Conservation (phyloP, 1,284 basidiomycete genomes). For the Earliella scabrosa region DNA sequence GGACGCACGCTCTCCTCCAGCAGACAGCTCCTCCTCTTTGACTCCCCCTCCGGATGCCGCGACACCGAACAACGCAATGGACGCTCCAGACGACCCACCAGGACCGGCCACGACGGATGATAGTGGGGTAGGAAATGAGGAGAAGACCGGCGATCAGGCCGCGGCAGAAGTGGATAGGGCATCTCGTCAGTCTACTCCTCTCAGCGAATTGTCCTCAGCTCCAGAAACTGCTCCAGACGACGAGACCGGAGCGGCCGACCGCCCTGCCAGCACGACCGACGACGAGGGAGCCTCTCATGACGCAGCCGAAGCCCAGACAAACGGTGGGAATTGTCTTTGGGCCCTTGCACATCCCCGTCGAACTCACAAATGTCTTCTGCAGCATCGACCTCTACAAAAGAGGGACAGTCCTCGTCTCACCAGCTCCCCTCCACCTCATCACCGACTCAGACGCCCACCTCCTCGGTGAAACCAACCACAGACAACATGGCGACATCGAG, state of each 20-base stretch:
- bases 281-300: slow-evolving; percentile 29
- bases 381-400: slow-evolving; percentile 8
- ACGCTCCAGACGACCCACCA: slow-evolving; percentile 22
- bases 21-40: slow-evolving; percentile 34
- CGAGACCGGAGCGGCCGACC: slow-evolving; percentile 37
- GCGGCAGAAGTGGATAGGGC: slow-evolving; percentile 36
- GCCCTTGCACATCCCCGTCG: neutral
- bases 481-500: neutral
- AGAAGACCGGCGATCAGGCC: slow-evolving; percentile 9
- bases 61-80: slow-evolving; percentile 31
- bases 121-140: slow-evolving; percentile 7
- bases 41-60: slow-evolving; percentile 36
- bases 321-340: neutral
- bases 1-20: slow-evolving; percentile 30
- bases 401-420: neutral
- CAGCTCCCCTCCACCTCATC: slow-evolving; percentile 3
- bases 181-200: slow-evolving; percentile 62
- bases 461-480: neutral
- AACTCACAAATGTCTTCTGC: neutral
- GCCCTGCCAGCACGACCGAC: slow-evolving; percentile 30
- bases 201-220: slow-evolving; percentile 70
- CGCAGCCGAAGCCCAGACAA: neutral
- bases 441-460: neutral
- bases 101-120: slow-evolving; percentile 6
- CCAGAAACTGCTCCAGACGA: slow-evolving; percentile 43